These are phyloP conservation scores for Paramarasmius palmivorus DNA, from an alignment of 1,284 basidiomycete species.

Conservation along the genomic window DNA sequence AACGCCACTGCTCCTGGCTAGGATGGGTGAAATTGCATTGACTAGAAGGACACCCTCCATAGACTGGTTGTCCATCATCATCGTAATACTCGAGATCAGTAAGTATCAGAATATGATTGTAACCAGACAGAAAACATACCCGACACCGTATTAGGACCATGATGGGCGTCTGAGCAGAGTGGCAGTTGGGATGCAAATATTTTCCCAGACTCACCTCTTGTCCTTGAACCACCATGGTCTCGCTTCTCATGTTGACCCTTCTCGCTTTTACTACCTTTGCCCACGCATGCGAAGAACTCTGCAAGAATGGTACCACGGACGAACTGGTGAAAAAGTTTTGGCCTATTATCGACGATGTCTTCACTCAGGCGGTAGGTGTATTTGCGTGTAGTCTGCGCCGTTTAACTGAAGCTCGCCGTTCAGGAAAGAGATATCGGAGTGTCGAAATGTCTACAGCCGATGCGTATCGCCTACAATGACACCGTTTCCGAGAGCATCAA, in stretches of 20 bases:
- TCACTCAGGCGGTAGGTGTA: constrained; percentile 40
- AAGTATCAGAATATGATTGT: not conserved
- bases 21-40: constrained; percentile 6
- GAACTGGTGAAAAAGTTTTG: constrained; percentile 55
- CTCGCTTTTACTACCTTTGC: constrained; percentile 33
- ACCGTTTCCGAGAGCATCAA: constrained; percentile 45
- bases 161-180: too few species aligned
- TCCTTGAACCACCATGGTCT: not conserved
- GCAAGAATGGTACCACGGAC: constrained; percentile 58
- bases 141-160: too few species aligned
- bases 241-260: constrained; percentile 20
- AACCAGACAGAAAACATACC: too few species aligned
- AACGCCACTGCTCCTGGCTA: constrained; percentile 1
- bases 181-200: too few species aligned
- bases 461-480: constrained; percentile 46
- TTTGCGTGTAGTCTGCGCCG: constrained; percentile 4
- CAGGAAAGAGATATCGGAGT: constrained; percentile 29
- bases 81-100: constrained; percentile 3
- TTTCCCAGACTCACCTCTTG: too few species aligned
- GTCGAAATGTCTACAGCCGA: constrained; percentile 41
- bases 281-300: constrained; percentile 67
- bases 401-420: not conserved
- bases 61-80: constrained; percentile 1
- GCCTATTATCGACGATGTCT: constrained; percentile 33
- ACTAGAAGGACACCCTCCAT: not conserved